Conservation (phyloP, 805 yeast genomes). For the Candida gorgasii region DNA sequence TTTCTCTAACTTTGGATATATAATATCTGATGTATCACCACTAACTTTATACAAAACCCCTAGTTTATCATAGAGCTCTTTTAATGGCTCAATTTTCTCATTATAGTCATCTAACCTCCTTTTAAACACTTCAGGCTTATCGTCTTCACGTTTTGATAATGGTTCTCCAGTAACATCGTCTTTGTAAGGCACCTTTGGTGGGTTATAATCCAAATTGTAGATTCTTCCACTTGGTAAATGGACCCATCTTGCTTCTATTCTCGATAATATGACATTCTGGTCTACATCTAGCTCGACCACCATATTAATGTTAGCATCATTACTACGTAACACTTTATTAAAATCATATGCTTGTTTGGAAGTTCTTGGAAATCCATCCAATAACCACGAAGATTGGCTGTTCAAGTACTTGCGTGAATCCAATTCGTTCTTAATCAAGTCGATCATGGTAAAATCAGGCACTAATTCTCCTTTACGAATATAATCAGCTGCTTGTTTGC, state of each 20-base stretch:
- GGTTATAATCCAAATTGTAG: slow-evolving; percentile 82
- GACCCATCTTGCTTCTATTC: slow-evolving; percentile 85
- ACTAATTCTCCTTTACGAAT: slow-evolving; percentile 67
- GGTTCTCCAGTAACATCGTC: slow-evolving; percentile 93
- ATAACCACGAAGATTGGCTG: slow-evolving; percentile 57
- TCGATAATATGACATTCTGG: slow-evolving; percentile 72
- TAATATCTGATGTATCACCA: slow-evolving; percentile 83
- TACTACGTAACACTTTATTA: slow-evolving; percentile 40
- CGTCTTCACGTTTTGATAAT: slow-evolving; percentile 77
- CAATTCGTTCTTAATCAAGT: slow-evolving; percentile 55
- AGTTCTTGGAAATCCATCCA: slow-evolving; percentile 94
- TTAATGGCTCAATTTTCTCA: slow-evolving; percentile 60
- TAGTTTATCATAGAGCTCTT: slow-evolving; percentile 52
- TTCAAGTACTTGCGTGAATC: slow-evolving; percentile 42
- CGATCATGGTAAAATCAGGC: slow-evolving; percentile 71
- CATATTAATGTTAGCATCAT: slow-evolving; percentile 54
- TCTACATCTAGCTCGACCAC: slow-evolving; percentile 91
- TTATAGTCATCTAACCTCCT: slow-evolving; percentile 66
- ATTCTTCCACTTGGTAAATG: slow-evolving; percentile 85
- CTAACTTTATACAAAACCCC: slow-evolving; percentile 53
- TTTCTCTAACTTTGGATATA: slow-evolving; percentile 66
- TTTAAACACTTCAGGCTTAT: slow-evolving; percentile 70
- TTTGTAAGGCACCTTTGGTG: slow-evolving; percentile 77
- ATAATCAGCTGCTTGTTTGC: slow-evolving; percentile 53
- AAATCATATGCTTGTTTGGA: slow-evolving; percentile 65